These are phyloP conservation scores for Monosporascus ibericus DNA, from an alignment of 2,329 filamentous ascomycete genomes.

Conservation along the genomic window DNA sequence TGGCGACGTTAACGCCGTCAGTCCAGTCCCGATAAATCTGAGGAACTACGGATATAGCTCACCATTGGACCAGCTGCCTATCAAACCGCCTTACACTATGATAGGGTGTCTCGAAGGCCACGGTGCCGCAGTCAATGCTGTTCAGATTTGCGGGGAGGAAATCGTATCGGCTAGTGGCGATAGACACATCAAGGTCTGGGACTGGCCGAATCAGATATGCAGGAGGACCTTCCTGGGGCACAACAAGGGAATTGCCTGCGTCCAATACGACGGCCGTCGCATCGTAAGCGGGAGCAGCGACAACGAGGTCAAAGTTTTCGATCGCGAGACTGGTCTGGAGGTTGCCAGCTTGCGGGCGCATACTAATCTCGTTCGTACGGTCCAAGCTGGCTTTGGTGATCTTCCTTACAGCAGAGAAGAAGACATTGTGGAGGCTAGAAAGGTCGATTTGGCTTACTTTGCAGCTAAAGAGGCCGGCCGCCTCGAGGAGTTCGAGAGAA, in stretches of 20 bases:
- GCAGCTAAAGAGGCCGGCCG: slow-evolving; percentile 47
- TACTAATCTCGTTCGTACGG: slow-evolving; percentile 78
- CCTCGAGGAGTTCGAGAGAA: slow-evolving; percentile 33
- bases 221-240: slow-evolving; percentile 78
- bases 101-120: slow-evolving; percentile 80
- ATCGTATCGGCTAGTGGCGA: slow-evolving; percentile 95
- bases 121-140: slow-evolving; percentile 88
- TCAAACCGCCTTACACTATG: slow-evolving; percentile 63
- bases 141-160: slow-evolving; percentile 79
- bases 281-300: slow-evolving; percentile 97
- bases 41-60: slow-evolving; percentile 47
- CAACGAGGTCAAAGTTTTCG: slow-evolving; percentile 92
- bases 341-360: slow-evolving; percentile 84
- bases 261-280: slow-evolving; percentile 88
- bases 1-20: slow-evolving; percentile 33
- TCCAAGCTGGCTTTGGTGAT: slow-evolving; percentile 92
- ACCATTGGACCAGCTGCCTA: slow-evolving; percentile 39
- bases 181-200: slow-evolving; percentile 90
- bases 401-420: slow-evolving; percentile 72
- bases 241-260: slow-evolving; percentile 91
- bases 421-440: slow-evolving; percentile 65
- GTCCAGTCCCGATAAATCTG: slow-evolving; percentile 46
- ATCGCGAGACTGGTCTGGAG: slow-evolving; percentile 77
- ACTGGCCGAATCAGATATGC: slow-evolving; percentile 73
- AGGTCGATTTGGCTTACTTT: slow-evolving; percentile 69